Evolutionary conservation across 2,329 filamentous ascomycete genomes (phyloP).

Genomic region (Claviceps maximensis): DNA sequence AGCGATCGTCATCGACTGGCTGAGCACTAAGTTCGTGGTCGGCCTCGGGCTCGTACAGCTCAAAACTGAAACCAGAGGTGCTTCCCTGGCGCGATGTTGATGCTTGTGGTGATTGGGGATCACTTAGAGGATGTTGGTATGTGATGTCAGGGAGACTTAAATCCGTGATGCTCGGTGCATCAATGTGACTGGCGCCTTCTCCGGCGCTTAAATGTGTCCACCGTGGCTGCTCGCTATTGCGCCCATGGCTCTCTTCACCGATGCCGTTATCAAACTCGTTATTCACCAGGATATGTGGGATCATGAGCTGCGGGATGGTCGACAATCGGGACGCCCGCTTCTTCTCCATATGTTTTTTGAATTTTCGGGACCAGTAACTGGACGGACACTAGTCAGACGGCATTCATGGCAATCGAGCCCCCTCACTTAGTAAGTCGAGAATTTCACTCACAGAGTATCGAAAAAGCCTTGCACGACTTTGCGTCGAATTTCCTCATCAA

Average conservation of each 20-base stretch:
- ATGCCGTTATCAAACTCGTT: constrained; percentile 46
- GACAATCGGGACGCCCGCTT: constrained; percentile 68
- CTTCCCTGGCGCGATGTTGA: constrained; percentile 27
- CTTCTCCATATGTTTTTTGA: constrained; percentile 59
- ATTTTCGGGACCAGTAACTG: constrained; percentile 70
- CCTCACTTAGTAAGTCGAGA: background rate
- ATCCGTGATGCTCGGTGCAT: constrained; percentile 23
- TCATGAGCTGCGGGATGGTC: constrained; percentile 61
- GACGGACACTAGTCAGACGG: background rate
- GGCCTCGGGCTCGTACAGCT: constrained; percentile 33
- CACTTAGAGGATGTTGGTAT: constrained; percentile 37
- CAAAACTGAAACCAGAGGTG: constrained; percentile 46
- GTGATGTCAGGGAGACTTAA: constrained; percentile 21
- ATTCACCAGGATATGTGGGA: constrained; percentile 85
- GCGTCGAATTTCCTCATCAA: constrained; percentile 86
- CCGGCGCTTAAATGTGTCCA: constrained; percentile 8
- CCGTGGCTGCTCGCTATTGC: constrained; percentile 1
- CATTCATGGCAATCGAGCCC: background rate
- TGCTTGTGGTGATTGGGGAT: constrained; percentile 34
- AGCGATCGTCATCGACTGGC: constrained; percentile 51
- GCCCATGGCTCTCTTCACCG: background rate
- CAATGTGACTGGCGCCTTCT: constrained; percentile 4
- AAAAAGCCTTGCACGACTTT: constrained; percentile 91
- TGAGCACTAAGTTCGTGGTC: constrained; percentile 16
- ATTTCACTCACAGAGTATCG: constrained; percentile 57